Evolutionary conservation across 345 rosid species (phyloP).

Genomic region (Gossypium anomalum): DNA sequence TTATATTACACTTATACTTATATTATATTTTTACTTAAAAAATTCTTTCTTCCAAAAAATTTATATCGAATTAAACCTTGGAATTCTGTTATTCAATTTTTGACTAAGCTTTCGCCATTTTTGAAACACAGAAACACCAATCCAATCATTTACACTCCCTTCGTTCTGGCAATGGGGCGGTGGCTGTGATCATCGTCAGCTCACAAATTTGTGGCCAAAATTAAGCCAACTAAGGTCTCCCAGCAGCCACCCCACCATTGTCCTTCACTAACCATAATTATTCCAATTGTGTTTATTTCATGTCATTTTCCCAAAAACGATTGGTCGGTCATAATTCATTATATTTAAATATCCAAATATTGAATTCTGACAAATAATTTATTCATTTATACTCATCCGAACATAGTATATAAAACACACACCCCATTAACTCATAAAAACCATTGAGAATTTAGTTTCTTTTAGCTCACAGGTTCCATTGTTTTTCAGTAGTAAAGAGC

Average conservation of each 20-base stretch:
- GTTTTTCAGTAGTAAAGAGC: background rate
- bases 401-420: slow-evolving; percentile 20
- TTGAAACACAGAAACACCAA: background rate
- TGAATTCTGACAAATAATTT: background rate
- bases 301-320: slow-evolving; percentile 10
- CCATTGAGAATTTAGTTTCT: background rate
- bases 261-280: slow-evolving; percentile 4
- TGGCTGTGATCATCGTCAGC: slow-evolving; percentile 14
- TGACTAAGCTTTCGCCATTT: background rate
- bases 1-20: too few species aligned
- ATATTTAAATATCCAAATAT: background rate
- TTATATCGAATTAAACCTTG: too few species aligned
- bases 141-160: background rate
- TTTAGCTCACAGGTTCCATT: background rate
- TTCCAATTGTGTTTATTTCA: background rate
- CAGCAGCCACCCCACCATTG: background rate
- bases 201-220: slow-evolving; percentile 18
- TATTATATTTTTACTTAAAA: too few species aligned
- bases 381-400: background rate
- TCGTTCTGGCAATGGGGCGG: slow-evolving; percentile 31
- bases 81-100: too few species aligned
- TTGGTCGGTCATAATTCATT: slow-evolving; percentile 34
- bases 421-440: background rate
- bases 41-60: too few species aligned
- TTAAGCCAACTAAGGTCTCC: slow-evolving; percentile 22